Base-by-base conservation (phyloP, 129 eudicot genomes). In the Artemisia tridentata region DNA sequence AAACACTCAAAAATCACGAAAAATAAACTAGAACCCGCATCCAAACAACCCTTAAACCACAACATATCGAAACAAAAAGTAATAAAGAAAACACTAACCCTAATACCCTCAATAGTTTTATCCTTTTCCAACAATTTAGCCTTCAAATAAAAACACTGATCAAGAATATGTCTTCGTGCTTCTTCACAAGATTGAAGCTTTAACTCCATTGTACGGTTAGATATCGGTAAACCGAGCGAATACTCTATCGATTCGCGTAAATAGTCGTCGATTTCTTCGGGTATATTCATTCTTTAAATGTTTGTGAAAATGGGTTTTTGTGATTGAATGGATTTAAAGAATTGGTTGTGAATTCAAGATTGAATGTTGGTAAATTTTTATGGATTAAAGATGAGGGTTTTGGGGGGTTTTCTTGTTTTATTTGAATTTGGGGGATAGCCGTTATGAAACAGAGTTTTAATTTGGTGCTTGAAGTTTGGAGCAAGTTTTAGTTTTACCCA, bases 201-300 rank as follows among this genome's bases (percentile, higher is more conserved):
- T 49, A 68, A 68, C 69, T 83, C 86, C 5, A 93, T 86, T 43
- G 95, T 77, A 6, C 63, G 68, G 0, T 69, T 56, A 1, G 98
- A 82, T 0, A 93, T 84, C 0, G 87, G 84, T 64, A 93, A 92
- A 11, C 97, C 96, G 14, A 89, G 65, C 0, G 82, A 54, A 53
- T 78, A 67, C 14, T 89, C 95, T 1, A 93, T 83, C 56, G 96
- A 79, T 78, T 87, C 84, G 10, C 87, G 85, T n/a, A 93, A 77
- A 82, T 75, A 93, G 59, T 82, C 92, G 4, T 93, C 95, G 2
- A 84, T 76, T 80, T 89, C 95, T 84, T 82, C 81, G 9, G 89
- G 78, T 53, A 86, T 45, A 68, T 86, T 95, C 98, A 92, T 93
- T 7, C 31, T 51, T 51, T 58, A 20, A 11, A 23, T 23, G 65